phyloP scores from a whole-genome alignment of 768 basidiomycete species.

The Leccinum disarticulatum region DNA sequence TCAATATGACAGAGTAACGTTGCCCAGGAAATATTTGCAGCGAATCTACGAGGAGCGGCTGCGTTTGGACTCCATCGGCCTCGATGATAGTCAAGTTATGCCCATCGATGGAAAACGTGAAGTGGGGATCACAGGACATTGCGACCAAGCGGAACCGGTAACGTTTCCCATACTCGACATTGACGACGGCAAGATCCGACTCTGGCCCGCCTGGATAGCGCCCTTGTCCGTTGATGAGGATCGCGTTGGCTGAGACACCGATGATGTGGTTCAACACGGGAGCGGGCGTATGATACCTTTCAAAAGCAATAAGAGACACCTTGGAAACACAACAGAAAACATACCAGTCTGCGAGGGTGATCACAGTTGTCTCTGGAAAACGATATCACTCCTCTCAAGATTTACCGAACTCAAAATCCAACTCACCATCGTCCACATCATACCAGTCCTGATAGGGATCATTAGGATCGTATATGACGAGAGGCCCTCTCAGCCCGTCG shows the following conservation, averaged over 20 bases:
- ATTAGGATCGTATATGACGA: conserved; percentile 42
- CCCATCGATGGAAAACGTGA: conserved; percentile 45
- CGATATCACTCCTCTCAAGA: background rate
- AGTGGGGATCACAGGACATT: conserved; percentile 46
- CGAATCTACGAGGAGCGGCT: background rate
- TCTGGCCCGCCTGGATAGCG: conserved; percentile 36
- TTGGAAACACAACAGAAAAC: background rate
- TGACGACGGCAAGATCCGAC: conserved; percentile 38
- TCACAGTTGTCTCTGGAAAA: conserved; percentile 11
- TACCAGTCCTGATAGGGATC: conserved; percentile 41
- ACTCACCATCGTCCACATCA: conserved; percentile 45
- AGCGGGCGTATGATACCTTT: background rate
- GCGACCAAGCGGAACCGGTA: conserved; percentile 51
- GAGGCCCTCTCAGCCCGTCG: conserved; percentile 39
- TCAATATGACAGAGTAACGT: background rate
- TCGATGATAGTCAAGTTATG: conserved; percentile 44
- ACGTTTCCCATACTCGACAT: conserved; percentile 35
- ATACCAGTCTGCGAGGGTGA: background rate
- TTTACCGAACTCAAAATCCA: background rate
- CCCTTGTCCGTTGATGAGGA: conserved; percentile 34
- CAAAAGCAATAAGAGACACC: background rate
- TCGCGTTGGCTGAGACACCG: conserved; percentile 19
- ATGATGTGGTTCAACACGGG: background rate
- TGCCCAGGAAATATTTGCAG: background rate
- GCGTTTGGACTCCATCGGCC: conserved; percentile 39